A percentile compares a stretch with the other conserved stretches of the same genome.
phyloP scores from a whole-genome alignment of 192 early-diverging fungal species.

The Piromyces sp. region DNA sequence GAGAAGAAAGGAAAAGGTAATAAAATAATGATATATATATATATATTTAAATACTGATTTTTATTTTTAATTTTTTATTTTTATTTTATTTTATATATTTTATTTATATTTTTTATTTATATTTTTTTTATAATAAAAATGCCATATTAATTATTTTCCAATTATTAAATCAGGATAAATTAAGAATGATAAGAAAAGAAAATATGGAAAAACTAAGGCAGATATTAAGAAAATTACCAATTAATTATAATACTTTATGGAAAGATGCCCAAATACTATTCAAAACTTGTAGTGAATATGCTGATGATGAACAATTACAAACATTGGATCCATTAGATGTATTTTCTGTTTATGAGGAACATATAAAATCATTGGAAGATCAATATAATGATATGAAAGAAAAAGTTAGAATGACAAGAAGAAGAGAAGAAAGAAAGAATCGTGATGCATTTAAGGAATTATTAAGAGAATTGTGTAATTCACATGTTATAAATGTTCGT shows the following conservation, averaged over 20 bases:
- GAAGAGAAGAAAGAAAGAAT: slow-evolving; percentile 49
- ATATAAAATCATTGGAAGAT: slow-evolving; percentile 45
- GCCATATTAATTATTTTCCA: too few relatives aligned
- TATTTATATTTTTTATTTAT: too few relatives aligned
- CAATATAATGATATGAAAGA: slow-evolving; percentile 28
- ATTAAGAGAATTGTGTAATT: neutral
- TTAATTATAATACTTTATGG: slow-evolving; percentile 7
- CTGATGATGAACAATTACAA: slow-evolving; percentile 21
- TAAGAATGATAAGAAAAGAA: neutral
- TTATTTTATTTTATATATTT: too few relatives aligned
- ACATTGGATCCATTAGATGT: slow-evolving; percentile 68
- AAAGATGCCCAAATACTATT: slow-evolving; percentile 26
- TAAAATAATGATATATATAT: too few relatives aligned
- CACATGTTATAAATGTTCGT: slow-evolving; percentile 33
- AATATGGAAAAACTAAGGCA: neutral
- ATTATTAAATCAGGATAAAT: neutral
- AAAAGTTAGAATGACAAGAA: slow-evolving; percentile 8
- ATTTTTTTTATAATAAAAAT: too few relatives aligned
- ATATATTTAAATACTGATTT: too few relatives aligned
- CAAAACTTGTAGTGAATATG: slow-evolving; percentile 26
- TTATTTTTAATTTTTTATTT: too few relatives aligned
- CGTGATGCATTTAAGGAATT: slow-evolving; percentile 47
- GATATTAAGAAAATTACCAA: neutral
- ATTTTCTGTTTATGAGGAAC: slow-evolving; percentile 63
- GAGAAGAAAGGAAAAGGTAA: slow-evolving; percentile 45